Evolutionary conservation across 176 grass and related monocot genomes (phyloP).

Genomic region (Guadua angustifolia): DNA sequence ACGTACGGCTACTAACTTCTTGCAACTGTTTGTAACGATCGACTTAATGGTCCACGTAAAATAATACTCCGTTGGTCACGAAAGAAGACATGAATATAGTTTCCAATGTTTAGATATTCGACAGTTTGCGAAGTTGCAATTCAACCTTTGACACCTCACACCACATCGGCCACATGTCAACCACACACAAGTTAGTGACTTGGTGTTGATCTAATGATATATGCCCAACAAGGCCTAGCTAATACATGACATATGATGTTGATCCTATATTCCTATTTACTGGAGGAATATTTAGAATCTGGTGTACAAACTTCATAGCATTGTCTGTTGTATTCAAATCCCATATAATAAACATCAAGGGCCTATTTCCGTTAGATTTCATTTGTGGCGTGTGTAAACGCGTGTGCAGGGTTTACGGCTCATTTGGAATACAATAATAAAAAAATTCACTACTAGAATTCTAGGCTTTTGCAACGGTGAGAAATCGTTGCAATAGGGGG

Average conservation of each 20-base stretch:
- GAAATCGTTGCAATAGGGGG: too few species aligned
- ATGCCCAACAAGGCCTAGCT: not conserved
- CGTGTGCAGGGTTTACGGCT: too few species aligned
- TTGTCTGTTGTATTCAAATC: not conserved
- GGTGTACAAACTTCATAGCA: too few species aligned
- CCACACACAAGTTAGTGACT: not conserved
- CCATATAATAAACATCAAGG: not conserved
- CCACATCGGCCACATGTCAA: not conserved
- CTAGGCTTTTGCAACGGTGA: too few species aligned
- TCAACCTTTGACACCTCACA: not conserved
- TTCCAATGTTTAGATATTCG: too few species aligned
- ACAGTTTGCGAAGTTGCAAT: not conserved
- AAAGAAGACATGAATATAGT: too few species aligned
- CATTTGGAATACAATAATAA: not conserved
- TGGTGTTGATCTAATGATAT: not conserved
- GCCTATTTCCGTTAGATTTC: not conserved
- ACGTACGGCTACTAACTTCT: not conserved
- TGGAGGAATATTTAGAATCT: not conserved
- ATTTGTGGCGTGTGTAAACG: too few species aligned
- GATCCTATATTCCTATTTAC: not conserved
- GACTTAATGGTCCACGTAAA: not conserved
- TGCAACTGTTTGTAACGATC: not conserved
- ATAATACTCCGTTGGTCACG: not conserved
- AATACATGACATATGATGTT: too few species aligned
- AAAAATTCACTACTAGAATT: too few species aligned